These are phyloP conservation scores for Phytophthora rubi DNA, from an alignment of 352 stramenopile genomes.

Conservation along the genomic window DNA sequence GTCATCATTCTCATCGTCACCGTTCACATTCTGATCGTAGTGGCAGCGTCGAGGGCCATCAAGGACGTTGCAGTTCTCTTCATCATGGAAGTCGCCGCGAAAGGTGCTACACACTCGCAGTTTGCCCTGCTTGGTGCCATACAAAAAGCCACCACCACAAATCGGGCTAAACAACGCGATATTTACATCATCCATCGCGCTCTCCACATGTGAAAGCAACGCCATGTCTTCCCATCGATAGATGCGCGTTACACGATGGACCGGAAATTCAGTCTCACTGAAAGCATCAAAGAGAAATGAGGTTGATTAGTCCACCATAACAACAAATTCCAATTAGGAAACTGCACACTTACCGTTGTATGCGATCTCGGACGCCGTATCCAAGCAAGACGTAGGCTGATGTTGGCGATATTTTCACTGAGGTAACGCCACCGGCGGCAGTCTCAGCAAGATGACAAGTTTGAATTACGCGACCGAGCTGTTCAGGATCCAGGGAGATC, in stretches of 20 bases:
- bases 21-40: constrained; percentile 65
- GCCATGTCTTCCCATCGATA: constrained; percentile 92
- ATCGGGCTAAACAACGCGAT: constrained; percentile 98
- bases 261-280: constrained; percentile 81
- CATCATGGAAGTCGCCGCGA: constrained; percentile 74
- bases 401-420: constrained; percentile 90
- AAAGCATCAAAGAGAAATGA: constrained; percentile 6
- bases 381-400: constrained; percentile 87
- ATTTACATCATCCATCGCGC: constrained; percentile 97
- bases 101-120: constrained; percentile 90
- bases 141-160: constrained; percentile 96
- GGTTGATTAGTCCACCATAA: constrained; percentile 2
- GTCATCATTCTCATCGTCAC: constrained; percentile 60
- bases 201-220: constrained; percentile 85
- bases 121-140: constrained; percentile 97
- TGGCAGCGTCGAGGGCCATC: constrained; percentile 62
- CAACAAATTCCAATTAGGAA: background rate
- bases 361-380: constrained; percentile 86
- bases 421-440: constrained; percentile 85
- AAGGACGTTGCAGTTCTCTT: constrained; percentile 87
- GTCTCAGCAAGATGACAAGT: constrained; percentile 84
- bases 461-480: constrained; percentile 81
- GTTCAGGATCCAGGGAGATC: constrained; percentile 81
- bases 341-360: constrained; percentile 62
- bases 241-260: constrained; percentile 87